Conservation (phyloP, 345 rosid genomes). For the Carallia pectinifolia region DNA sequence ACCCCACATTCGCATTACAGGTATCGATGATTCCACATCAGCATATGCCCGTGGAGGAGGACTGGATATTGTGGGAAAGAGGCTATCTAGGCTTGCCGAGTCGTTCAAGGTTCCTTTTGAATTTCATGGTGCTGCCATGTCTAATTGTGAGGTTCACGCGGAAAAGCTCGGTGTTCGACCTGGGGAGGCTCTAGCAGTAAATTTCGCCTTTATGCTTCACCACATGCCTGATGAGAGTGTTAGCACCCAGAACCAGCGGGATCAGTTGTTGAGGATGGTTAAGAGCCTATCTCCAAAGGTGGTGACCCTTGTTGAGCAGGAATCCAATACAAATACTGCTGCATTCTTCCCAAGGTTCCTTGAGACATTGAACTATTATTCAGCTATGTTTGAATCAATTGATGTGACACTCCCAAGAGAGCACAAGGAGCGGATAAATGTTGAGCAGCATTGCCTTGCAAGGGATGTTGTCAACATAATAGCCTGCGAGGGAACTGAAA, state of each 20-base stretch:
- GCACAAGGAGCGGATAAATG: constrained; percentile 71
- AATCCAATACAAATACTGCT: constrained; percentile 85
- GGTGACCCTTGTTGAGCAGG: constrained; percentile 90
- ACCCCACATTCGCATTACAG: constrained; percentile 78
- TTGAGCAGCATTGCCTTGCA: constrained; percentile 92
- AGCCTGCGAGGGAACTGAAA: constrained; percentile 86
- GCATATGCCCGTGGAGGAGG: constrained; percentile 91
- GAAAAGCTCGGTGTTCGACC: constrained; percentile 44
- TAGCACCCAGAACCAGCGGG: constrained; percentile 70
- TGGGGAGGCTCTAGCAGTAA: constrained; percentile 79
- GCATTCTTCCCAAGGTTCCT: constrained; percentile 77
- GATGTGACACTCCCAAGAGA: constrained; percentile 68
- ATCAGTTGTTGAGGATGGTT: constrained; percentile 64
- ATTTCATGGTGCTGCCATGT: constrained; percentile 58
- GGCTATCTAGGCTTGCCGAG: constrained; percentile 60
- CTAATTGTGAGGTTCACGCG: constrained; percentile 48
- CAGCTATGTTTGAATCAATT: constrained; percentile 90
- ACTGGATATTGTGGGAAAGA: constrained; percentile 55
- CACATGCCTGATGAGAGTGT: constrained; percentile 92
- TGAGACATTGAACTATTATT: constrained; percentile 69
- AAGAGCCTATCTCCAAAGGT: constrained; percentile 76
- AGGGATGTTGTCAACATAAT: constrained; percentile 82
- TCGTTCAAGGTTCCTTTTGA: constrained; percentile 76
- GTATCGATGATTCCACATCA: constrained; percentile 66
- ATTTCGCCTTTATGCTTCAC: constrained; percentile 82